Evolutionary conservation across 2,329 filamentous ascomycete genomes (phyloP).

Genomic region (Blumeriella jaapii): DNA sequence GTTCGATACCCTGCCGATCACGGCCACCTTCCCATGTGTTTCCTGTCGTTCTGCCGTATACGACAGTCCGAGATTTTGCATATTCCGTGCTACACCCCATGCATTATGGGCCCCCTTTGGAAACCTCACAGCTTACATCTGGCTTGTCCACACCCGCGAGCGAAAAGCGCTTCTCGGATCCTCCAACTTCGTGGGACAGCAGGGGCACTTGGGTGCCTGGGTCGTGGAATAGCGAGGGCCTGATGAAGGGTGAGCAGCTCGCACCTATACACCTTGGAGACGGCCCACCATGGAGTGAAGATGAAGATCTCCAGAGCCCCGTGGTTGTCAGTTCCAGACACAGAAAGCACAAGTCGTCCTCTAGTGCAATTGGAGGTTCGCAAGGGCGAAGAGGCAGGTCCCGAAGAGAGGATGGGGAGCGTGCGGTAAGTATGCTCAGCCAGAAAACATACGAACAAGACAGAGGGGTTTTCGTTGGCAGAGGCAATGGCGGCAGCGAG

Average conservation of each 20-base stretch:
- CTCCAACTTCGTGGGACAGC: constrained; percentile 63
- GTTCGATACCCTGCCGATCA: constrained; percentile 57
- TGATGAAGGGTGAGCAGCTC: constrained; percentile 56
- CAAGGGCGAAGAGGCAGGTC: constrained; percentile 34
- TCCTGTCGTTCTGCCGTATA: constrained; percentile 71
- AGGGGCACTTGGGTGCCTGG: constrained; percentile 46
- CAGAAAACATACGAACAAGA: constrained; percentile 44
- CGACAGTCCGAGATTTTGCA: constrained; percentile 92
- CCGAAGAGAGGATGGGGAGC: constrained; percentile 31
- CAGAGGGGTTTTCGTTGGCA: constrained; percentile 55
- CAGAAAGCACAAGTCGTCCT: constrained; percentile 70
- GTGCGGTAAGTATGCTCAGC: constrained; percentile 33
- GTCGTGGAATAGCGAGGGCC: constrained; percentile 31
- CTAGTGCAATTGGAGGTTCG: constrained; percentile 33
- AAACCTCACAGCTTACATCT: constrained; percentile 58
- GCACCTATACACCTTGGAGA: constrained; percentile 77
- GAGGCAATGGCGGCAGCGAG: constrained; percentile 59
- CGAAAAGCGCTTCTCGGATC: constrained; percentile 76
- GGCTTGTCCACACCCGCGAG: constrained; percentile 76
- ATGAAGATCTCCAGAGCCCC: constrained; percentile 87
- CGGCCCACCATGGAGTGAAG: constrained; percentile 87
- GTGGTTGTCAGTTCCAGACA: constrained; percentile 74
- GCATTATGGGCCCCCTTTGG: constrained; percentile 85
- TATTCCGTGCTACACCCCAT: constrained; percentile 74
- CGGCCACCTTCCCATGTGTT: constrained; percentile 74